Evolutionary conservation across 495 filamentous ascomycete species (phyloP), one percentile per base, ranked within the genome.

Genomic region (Xylaria palmicola): DNA sequence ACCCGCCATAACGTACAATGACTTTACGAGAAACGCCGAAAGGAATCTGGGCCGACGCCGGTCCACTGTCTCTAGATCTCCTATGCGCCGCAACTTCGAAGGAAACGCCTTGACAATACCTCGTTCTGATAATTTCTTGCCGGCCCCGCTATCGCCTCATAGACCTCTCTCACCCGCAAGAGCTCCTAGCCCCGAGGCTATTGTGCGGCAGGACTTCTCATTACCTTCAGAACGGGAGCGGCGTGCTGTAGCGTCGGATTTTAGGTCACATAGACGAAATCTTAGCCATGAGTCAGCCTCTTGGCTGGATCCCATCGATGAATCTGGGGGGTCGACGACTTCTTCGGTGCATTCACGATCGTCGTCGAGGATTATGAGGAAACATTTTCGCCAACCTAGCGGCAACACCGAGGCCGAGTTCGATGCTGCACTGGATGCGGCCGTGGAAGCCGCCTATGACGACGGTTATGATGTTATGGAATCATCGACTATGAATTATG

Each of bases 251-350:
- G 66, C 68, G 24, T 48, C 62, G n/a, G 59, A 56, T 17, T 56
- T 56, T 29, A 70, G 55, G 26, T 76, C 75, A 2, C 86, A 86
- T 60, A 76, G 74, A 26, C 75, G 83, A 39, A 85, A 81, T 30
- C 77, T 80, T 29, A 90, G 89, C 65, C 85, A 85, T 59, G 90
- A 90, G 61, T 90, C 92, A 13, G 89, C 89, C 22, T 96, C 93
- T 6, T 98, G 94, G 94, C 75, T 98, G 8, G 92, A 97, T 69
- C 95, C 94, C 0, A 98, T 98, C 56, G 93, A 98, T 73, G 94
- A 98, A 70, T 97, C 92, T 8, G 91, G 88, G 32, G 88, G 85
- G 15, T 96, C 93, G 22, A 87, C 85, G 6, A 79, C 85, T 20
- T 89, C 90, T 3, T 96, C 91, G n/a, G 81, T 90, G 1, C 89